Evolutionary conservation across 2,329 filamentous ascomycete species (phyloP).

Genomic region (Hypoxylon sp.): DNA sequence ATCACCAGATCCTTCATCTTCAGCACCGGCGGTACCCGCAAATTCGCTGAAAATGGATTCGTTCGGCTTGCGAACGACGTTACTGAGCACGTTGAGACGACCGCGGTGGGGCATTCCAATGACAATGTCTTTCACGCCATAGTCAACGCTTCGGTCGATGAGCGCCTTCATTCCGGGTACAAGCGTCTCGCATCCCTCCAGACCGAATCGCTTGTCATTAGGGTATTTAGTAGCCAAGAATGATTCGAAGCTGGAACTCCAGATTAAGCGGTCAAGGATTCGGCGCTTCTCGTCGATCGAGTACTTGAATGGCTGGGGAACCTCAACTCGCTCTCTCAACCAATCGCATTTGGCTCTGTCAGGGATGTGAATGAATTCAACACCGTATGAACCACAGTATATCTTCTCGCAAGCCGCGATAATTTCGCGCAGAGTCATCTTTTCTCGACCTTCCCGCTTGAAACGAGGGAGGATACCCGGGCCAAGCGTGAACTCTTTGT

Average conservation of each 20-base stretch:
- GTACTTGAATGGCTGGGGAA: slow-evolving; percentile 95
- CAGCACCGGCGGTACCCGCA: slow-evolving; percentile 84
- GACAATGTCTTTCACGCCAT: slow-evolving; percentile 98
- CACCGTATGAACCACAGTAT: slow-evolving; percentile 96
- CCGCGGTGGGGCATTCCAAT: slow-evolving; percentile 99
- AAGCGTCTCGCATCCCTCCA: slow-evolving; percentile 96
- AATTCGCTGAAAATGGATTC: slow-evolving; percentile 99
- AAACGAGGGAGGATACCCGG: slow-evolving; percentile 96
- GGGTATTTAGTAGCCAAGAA: slow-evolving; percentile 98
- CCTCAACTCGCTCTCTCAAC: slow-evolving; percentile 94
- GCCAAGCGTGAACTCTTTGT: slow-evolving; percentile 90
- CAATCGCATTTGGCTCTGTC: slow-evolving; percentile 98
- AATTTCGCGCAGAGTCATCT: slow-evolving; percentile 97
- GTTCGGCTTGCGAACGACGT: slow-evolving; percentile 98
- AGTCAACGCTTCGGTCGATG: slow-evolving; percentile 98
- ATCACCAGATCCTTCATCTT: slow-evolving; percentile 96
- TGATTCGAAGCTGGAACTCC: slow-evolving; percentile 96
- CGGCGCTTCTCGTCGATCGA: slow-evolving; percentile 98
- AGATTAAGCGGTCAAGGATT: slow-evolving; percentile 96
- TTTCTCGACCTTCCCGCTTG: slow-evolving; percentile 86
- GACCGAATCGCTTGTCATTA: slow-evolving; percentile 99
- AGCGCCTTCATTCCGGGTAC: slow-evolving; percentile 99
- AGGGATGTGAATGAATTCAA: slow-evolving; percentile 99
- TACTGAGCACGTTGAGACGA: slow-evolving; percentile 96
- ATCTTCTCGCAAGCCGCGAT: slow-evolving; percentile 92